phyloP scores from a whole-genome alignment of 139 green algal species.

The Volvox reticuliferus region DNA sequence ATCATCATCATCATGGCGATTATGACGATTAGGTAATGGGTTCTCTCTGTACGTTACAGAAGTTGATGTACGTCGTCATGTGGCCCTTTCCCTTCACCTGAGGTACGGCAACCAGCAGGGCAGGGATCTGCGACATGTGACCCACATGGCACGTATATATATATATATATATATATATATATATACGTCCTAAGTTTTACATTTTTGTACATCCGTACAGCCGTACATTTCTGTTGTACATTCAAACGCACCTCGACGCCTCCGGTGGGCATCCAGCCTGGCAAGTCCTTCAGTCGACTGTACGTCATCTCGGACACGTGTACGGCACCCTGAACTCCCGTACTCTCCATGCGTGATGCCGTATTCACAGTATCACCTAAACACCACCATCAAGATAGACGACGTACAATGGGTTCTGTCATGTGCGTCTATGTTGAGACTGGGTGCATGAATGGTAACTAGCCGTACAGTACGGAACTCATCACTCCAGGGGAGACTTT shows the following conservation, averaged over 20 bases:
- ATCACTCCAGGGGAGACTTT: too few relatives aligned
- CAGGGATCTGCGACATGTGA: too few relatives aligned
- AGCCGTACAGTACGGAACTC: too few relatives aligned
- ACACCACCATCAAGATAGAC: too few relatives aligned
- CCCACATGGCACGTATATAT: too few relatives aligned
- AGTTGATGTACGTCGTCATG: neutral
- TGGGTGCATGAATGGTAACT: too few relatives aligned
- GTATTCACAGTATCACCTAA: conserved; percentile 16
- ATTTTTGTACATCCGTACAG: neutral
- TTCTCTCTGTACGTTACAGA: too few relatives aligned
- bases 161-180: neutral
- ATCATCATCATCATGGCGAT: too few relatives aligned
- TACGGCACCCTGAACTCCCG: neutral
- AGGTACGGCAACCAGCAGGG: too few relatives aligned
- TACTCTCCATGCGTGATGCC: neutral
- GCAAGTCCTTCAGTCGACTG: neutral
- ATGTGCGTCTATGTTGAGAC: too few relatives aligned
- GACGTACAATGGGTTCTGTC: too few relatives aligned
- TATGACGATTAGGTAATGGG: too few relatives aligned
- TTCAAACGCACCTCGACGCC: neutral
- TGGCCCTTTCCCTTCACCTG: neutral
- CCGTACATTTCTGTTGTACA: neutral
- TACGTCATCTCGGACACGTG: neutral
- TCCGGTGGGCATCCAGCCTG: neutral
- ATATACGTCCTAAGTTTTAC: neutral